Evolutionary conservation across 306 rosid genomes (phyloP), one percentile per base, ranked within the genome.

Genomic region (Rosa chinensis): DNA sequence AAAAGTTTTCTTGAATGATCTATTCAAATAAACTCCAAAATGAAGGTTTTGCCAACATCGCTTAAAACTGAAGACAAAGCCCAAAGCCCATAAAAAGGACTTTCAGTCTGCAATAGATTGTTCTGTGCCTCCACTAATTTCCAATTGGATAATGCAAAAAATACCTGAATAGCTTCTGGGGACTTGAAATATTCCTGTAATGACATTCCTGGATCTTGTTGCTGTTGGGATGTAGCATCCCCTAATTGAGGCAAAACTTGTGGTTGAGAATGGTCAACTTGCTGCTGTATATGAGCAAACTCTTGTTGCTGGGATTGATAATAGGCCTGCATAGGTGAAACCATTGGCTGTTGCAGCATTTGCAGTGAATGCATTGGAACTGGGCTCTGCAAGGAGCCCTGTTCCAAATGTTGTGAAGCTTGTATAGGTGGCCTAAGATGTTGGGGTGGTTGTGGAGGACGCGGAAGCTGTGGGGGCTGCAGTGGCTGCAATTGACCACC

Each of bases 121-220:
- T 67, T 40, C 13, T 39, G 48, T 67, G 17, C 21, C 72, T 39
- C 17, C 23, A 40, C 42, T 40, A 32, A 43, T 66, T 48, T 64
- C 45, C 2, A 16, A 35, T 62, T 37, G 12, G 35, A 76, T 23
- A 58, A 6, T 71, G 37, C 49, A 17, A 40, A 53, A 63, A 80
- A 64, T 79, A 93, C 99, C 97, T 93, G 98, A 85, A 95, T 95
- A 79, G 99, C 99, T 86, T 93, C 98, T 2, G 98, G 98, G 73
- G 99, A 95, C 79, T 90, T 93, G 82, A 95, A 95, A 82, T 77
- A 93, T 86, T 95, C 99, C 1, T 91, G 97, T 66, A 91, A 83
- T 40, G 97, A 90, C 91, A 89, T 93, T 84, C 86, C 99, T 25
- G 89, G 74, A 89, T 95, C 98, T 53, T 75, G 77, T 75, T 84